Percentiles rank a stretch among this genome's conserved stretches.
Evolutionary conservation across 129 eudicot species (phyloP).

Genomic region (Erigeron canadensis): DNA sequence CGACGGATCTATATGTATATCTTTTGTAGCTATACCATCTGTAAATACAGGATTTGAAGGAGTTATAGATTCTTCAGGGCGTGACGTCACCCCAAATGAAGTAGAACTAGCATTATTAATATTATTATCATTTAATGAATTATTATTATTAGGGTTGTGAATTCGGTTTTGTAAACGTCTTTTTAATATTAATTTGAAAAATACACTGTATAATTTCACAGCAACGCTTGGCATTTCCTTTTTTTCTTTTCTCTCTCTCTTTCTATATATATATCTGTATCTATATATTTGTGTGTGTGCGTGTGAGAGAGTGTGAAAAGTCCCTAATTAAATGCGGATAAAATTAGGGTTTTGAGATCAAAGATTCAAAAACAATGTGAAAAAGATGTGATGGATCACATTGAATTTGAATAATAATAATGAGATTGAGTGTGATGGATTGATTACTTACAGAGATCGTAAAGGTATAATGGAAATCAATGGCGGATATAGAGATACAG

Average conservation of each 20-base stretch:
- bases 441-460: constrained; percentile 14
- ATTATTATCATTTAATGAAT: constrained; percentile 34
- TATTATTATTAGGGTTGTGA: constrained; percentile 42
- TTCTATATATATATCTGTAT: not conserved
- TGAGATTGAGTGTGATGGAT: constrained; percentile 15
- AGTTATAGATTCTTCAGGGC: constrained; percentile 76
- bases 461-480: constrained; percentile 6
- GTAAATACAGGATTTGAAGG: constrained; percentile 72
- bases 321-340: not conserved
- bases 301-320: no score
- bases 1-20: constrained; percentile 82
- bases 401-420: not conserved
- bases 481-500: constrained; percentile 34
- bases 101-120: constrained; percentile 12
- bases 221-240: constrained; percentile 80
- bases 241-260: no score
- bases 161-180: constrained; percentile 74
- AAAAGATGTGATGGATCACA: constrained; percentile 17
- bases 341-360: not conserved
- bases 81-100: constrained; percentile 78
- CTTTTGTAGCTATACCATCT: constrained; percentile 92
- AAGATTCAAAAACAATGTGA: constrained; percentile 21
- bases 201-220: constrained; percentile 77
- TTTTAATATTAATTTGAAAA: constrained; percentile 71
- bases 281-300: not conserved